phyloP scores from a whole-genome alignment of 306 rosid genomes.

The Malus fusca region DNA sequence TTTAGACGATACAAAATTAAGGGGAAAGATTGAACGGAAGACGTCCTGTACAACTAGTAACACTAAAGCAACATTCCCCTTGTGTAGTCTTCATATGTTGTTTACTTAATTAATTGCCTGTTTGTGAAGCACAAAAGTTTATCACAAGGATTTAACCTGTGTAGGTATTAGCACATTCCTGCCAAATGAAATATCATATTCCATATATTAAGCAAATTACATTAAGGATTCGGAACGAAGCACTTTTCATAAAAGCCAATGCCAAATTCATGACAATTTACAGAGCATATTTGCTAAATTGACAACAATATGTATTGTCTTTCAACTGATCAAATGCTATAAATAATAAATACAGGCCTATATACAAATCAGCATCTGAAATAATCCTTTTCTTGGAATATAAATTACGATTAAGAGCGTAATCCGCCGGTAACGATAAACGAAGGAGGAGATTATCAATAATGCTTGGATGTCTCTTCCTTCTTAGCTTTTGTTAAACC shows the following conservation, averaged over 20 bases:
- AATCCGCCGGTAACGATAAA: neutral
- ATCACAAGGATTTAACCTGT: neutral
- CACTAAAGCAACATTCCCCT: too few relatives aligned
- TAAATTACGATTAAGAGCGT: constrained; percentile 14
- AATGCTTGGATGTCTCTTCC: constrained; percentile 17
- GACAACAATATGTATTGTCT: constrained; percentile 11
- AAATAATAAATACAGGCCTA: constrained; percentile 31
- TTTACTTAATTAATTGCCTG: neutral
- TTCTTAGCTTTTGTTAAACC: constrained; percentile 1
- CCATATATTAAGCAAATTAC: neutral
- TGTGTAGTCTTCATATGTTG: neutral
- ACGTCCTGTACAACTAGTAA: too few relatives aligned
- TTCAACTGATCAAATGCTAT: constrained; percentile 15
- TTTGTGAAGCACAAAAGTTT: neutral
- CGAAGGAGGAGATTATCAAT: constrained; percentile 2
- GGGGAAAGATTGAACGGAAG: too few relatives aligned
- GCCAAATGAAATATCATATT: neutral
- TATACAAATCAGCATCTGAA: constrained; percentile 42
- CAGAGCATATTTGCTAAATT: constrained; percentile 13
- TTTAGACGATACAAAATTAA: too few relatives aligned
- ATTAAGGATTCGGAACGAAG: neutral
- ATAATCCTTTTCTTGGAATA: constrained; percentile 24
- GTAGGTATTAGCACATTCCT: neutral
- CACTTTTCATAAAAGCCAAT: constrained; percentile 9
- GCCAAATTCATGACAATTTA: constrained; percentile 20